These are phyloP conservation scores for Pseudocercospora fijiensis DNA, from an alignment of 2,329 filamentous ascomycete genomes.

Conservation along the genomic window DNA sequence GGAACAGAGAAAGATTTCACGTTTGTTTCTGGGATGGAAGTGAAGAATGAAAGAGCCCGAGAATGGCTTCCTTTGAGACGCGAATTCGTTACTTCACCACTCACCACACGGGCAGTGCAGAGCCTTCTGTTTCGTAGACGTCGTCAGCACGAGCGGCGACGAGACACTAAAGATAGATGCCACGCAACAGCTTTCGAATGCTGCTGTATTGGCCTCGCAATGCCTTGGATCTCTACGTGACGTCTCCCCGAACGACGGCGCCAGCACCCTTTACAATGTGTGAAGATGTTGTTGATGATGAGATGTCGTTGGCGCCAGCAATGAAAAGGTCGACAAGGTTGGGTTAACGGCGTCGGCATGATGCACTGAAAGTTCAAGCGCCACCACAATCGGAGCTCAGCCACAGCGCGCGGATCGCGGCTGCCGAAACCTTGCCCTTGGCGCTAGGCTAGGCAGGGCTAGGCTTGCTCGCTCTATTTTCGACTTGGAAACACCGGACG, in stretches of 20 bases:
- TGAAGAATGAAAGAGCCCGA: background rate
- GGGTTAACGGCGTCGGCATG: background rate
- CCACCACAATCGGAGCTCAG: background rate
- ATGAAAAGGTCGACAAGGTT: background rate
- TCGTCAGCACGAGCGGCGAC: conserved; percentile 7
- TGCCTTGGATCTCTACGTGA: background rate
- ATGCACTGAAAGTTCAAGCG: background rate
- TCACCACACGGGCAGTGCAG: conserved; percentile 7
- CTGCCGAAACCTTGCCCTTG: background rate
- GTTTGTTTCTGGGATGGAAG: background rate
- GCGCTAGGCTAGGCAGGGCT: too few relatives aligned
- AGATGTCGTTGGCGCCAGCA: background rate
- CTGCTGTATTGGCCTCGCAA: background rate
- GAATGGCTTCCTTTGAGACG: background rate
- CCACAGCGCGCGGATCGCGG: background rate
- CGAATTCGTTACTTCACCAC: conserved; percentile 1
- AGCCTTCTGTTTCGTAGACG: conserved; percentile 4
- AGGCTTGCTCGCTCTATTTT: background rate
- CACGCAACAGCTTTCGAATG: background rate
- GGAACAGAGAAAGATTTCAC: background rate
- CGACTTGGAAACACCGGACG: background rate
- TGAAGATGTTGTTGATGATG: background rate
- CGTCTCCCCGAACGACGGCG: background rate
- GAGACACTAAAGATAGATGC: conserved; percentile 5
- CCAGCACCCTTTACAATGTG: background rate